A percentile compares a stretch with the other conserved stretches of the same genome.
These are phyloP conservation scores for Colletotrichum gigasporum DNA, from an alignment of 2,329 filamentous ascomycete genomes.

Conservation along the genomic window DNA sequence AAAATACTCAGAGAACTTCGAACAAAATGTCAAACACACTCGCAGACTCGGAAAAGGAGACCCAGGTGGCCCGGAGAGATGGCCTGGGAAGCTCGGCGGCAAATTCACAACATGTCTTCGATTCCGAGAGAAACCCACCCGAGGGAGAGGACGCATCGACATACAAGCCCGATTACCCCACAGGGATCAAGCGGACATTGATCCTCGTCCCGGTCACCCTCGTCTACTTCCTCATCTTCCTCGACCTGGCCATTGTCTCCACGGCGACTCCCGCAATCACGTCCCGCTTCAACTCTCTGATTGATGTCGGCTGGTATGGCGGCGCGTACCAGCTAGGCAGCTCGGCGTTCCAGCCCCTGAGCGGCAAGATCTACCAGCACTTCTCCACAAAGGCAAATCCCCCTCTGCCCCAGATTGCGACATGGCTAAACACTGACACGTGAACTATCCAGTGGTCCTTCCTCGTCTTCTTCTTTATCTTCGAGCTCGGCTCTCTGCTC, in stretches of 20 bases:
- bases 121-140: neutral
- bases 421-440: too few species aligned
- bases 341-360: conserved; percentile 52
- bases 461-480: conserved; percentile 55
- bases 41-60: too few species aligned
- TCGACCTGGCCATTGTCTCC: conserved; percentile 48
- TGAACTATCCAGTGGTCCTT: conserved; percentile 45
- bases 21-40: too few species aligned
- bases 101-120: too few species aligned
- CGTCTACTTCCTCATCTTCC: conserved; percentile 44
- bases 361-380: conserved; percentile 52
- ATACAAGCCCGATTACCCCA: neutral
- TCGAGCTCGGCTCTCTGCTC: conserved; percentile 65
- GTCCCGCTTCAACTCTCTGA: conserved; percentile 46
- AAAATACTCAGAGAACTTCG: too few species aligned
- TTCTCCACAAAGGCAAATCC: conserved; percentile 47
- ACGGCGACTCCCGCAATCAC: conserved; percentile 51
- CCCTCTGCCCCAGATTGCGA: too few species aligned
- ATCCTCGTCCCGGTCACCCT: conserved; percentile 40
- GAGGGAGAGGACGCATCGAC: neutral
- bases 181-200: neutral
- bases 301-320: conserved; percentile 57
- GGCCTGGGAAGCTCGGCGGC: too few species aligned
- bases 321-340: conserved; percentile 46
- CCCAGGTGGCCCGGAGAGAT: too few species aligned